Conservation (phyloP, 2,329 filamentous ascomycete genomes). For the Lecanicillium sp. region DNA sequence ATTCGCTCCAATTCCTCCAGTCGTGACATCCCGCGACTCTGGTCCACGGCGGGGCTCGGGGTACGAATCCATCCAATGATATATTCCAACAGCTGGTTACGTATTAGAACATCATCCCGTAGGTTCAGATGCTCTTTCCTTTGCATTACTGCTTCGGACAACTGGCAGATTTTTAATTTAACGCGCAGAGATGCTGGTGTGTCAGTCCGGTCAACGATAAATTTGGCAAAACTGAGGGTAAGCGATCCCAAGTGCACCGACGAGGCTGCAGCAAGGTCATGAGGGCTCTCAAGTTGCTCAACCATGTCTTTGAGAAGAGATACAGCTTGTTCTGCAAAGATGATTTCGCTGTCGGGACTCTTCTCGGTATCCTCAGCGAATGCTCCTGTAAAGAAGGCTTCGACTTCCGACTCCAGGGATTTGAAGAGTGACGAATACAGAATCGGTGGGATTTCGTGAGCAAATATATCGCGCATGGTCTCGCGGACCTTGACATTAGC, state of each 20-base stretch:
- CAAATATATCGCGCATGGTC: slow-evolving; percentile 60
- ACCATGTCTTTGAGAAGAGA: slow-evolving; percentile 58
- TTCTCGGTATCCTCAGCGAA: slow-evolving; percentile 42
- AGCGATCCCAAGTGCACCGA: slow-evolving; percentile 59
- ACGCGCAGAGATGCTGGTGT: slow-evolving; percentile 52
- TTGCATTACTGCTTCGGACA: slow-evolving; percentile 59
- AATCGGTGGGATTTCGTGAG: slow-evolving; percentile 56
- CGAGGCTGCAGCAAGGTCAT: slow-evolving; percentile 56
- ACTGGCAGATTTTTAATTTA: slow-evolving; percentile 63
- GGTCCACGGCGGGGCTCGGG: slow-evolving; percentile 43
- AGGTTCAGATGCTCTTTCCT: slow-evolving; percentile 64
- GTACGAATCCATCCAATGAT: slow-evolving; percentile 64
- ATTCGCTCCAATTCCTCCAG: slow-evolving; percentile 52
- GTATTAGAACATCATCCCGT: slow-evolving; percentile 61
- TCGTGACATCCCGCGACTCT: slow-evolving; percentile 34
- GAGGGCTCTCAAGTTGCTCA: slow-evolving; percentile 56
- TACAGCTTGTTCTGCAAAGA: slow-evolving; percentile 63
- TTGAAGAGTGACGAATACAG: slow-evolving; percentile 59
- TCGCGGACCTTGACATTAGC: slow-evolving; percentile 59
- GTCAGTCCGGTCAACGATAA: slow-evolving; percentile 54
- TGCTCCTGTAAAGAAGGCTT: slow-evolving; percentile 54
- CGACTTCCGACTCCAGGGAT: slow-evolving; percentile 59
- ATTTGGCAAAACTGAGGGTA: slow-evolving; percentile 61
- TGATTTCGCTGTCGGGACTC: slow-evolving; percentile 53
- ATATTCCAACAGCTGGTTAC: slow-evolving; percentile 62